phyloP scores from a whole-genome alignment of 495 filamentous ascomycete genomes.

The Xylaria bambusicola region DNA sequence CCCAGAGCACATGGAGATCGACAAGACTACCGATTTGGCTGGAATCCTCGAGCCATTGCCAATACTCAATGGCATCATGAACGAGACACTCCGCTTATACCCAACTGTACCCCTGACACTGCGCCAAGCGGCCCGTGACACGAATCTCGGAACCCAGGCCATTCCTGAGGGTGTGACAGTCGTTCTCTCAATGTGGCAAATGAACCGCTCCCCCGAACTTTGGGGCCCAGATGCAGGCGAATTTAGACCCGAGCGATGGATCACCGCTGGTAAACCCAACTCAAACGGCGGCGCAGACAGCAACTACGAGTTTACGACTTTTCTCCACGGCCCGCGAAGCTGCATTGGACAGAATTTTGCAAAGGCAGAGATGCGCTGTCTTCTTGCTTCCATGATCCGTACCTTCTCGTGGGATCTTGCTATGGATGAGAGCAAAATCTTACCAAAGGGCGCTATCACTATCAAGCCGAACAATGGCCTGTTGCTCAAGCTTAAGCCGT shows the following conservation, averaged over 20 bases:
- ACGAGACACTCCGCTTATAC: constrained; percentile 36
- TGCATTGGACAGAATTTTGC: constrained; percentile 88
- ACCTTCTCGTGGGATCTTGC: constrained; percentile 24
- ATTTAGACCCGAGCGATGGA: constrained; percentile 33
- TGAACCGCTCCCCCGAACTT: constrained; percentile 71
- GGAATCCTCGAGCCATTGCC: constrained; percentile 41
- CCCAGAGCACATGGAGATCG: constrained; percentile 45
- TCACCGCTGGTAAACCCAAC: constrained; percentile 63
- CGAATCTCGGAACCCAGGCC: constrained; percentile 53
- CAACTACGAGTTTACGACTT: constrained; percentile 67
- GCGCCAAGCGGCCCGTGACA: constrained; percentile 58
- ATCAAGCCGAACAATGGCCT: constrained; percentile 23
- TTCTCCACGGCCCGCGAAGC: constrained; percentile 74
- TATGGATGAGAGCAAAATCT: constrained; percentile 27
- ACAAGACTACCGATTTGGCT: constrained; percentile 40
- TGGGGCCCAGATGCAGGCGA: constrained; percentile 25
- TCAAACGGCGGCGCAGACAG: constrained; percentile 43
- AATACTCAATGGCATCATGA: constrained; percentile 38
- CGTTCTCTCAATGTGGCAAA: constrained; percentile 52
- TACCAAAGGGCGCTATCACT: constrained; percentile 24
- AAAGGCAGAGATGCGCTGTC: constrained; percentile 25
- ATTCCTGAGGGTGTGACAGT: constrained; percentile 53
- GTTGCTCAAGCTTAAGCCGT: constrained; percentile 18
- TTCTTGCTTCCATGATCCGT: constrained; percentile 22
- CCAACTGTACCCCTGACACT: constrained; percentile 52